These are phyloP conservation scores for Sonneratia caseolaris DNA, from an alignment of 345 rosid species.

Conservation along the genomic window DNA sequence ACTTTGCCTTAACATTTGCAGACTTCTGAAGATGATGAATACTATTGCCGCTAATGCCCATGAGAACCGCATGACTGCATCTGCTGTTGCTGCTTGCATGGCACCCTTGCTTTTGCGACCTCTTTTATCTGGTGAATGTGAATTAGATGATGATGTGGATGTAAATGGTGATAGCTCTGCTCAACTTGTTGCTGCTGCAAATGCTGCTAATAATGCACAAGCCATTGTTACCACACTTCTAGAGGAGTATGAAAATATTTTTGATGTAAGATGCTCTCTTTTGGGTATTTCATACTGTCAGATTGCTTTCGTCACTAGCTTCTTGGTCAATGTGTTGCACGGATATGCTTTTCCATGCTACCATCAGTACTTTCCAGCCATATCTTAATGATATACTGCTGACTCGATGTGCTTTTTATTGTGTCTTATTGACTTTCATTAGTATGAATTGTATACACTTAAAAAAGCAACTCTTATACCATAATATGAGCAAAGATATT, in stretches of 20 bases:
- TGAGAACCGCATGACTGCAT: constrained; percentile 90
- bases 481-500: too few species aligned
- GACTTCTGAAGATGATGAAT: constrained; percentile 93
- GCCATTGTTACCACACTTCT: constrained; percentile 71
- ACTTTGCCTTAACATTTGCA: constrained; percentile 26
- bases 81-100: constrained; percentile 99
- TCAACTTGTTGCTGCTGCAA: constrained; percentile 99
- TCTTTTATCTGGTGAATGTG: constrained; percentile 92
- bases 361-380: too few species aligned
- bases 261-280: constrained; percentile 60
- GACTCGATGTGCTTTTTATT: too few species aligned
- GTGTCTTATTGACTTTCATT: too few species aligned
- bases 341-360: too few species aligned
- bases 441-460: too few species aligned
- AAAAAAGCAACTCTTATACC: too few species aligned
- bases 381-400: too few species aligned
- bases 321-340: too few species aligned
- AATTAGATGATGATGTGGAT: constrained; percentile 84
- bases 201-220: constrained; percentile 95
- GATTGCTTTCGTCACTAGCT: background rate
- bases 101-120: constrained; percentile 96
- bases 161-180: constrained; percentile 79
- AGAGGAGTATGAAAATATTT: constrained; percentile 81
- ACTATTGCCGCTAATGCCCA: constrained; percentile 64
- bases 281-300: constrained; percentile 1